Base-by-base conservation (phyloP, 192 early-diverging fungal genomes). In the Geosiphon pyriformis region DNA sequence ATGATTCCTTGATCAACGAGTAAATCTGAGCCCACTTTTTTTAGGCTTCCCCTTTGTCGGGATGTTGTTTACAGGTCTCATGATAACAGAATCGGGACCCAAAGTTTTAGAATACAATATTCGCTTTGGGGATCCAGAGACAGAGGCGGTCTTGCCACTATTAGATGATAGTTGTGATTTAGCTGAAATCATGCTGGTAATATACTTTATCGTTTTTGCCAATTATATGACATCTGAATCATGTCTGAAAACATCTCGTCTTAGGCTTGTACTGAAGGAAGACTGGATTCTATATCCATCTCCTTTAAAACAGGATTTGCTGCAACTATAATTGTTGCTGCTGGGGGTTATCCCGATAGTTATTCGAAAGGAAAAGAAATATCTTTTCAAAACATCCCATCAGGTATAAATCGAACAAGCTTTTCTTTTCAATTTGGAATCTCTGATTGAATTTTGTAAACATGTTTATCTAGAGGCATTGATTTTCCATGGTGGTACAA, bases 91-190 rank as follows among this genome's bases (percentile, higher is more conserved):
- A n/a, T 70, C 81, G 32, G 95, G 97, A 7, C 90, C 92, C 57
- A 96, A 94, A 78, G 92, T 96, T 10, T 82, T 99, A 30, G 97
- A 99, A 76, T 99, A 93, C 87, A 99, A 99, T 77, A 91, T 92
- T 65, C 88, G 97, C 12, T 98, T 99, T 68, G 97, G 97, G 32
- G 97, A 99, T 65, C 97, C 97, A 35, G 97, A 99, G 76, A 98
- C 95, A 20, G 92, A 99, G 76, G 93, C 89, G 4, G 89, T 96
- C 10, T 82, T 99, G 55, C 95, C 97, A 18, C 79, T 99, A 22
- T 78, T 99, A 29, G 87, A 86, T 63, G 88, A 90, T 67, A 74
- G 79, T 26, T 88, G 87, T 35, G 94, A 96, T 80, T 76, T 99
- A 27, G 88, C 87, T 48, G 89, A 94, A 63, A 87, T 98, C 46